Conservation (phyloP, 768 basidiomycete genomes). For the Phaeotremella skinneri region DNA sequence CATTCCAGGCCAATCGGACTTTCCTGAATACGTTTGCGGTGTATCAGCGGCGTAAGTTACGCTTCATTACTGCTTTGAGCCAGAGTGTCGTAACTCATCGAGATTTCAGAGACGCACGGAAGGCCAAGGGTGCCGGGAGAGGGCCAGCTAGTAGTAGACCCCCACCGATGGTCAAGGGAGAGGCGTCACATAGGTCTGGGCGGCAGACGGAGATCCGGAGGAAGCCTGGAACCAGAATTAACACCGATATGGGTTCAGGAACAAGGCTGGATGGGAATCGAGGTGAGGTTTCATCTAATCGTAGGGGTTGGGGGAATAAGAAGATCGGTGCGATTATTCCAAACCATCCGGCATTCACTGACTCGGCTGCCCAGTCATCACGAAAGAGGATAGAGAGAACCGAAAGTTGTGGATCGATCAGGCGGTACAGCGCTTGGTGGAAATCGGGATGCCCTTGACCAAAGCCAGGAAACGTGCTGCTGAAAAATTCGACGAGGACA, state of each 20-base stretch:
- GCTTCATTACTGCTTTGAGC: not conserved
- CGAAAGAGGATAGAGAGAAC: constrained; percentile 35
- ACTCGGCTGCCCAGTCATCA: constrained; percentile 38
- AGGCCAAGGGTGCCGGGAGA: constrained; percentile 28
- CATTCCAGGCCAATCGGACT: constrained; percentile 32
- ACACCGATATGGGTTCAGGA: constrained; percentile 37
- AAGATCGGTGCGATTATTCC: not conserved
- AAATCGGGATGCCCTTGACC: constrained; percentile 25
- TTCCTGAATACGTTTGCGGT: constrained; percentile 50
- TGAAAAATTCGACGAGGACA: constrained; percentile 30
- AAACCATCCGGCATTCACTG: not conserved
- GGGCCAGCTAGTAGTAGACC: constrained; percentile 23
- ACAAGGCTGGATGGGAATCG: constrained; percentile 33
- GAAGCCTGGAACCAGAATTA: constrained; percentile 41
- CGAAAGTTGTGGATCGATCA: constrained; percentile 31
- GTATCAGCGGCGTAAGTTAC: constrained; percentile 34
- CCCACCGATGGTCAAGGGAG: constrained; percentile 37
- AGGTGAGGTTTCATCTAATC: constrained; percentile 25
- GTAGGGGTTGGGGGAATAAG: too few relatives aligned
- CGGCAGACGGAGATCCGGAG: constrained; percentile 47
- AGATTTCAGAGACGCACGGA: constrained; percentile 28
- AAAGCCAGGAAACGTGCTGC: constrained; percentile 33
- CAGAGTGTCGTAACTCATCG: not conserved
- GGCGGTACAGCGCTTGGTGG: constrained; percentile 13
- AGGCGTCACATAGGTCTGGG: constrained; percentile 42